Conservation (phyloP, 441 rosid genomes). For the Pelargonium cotyledonis region DNA sequence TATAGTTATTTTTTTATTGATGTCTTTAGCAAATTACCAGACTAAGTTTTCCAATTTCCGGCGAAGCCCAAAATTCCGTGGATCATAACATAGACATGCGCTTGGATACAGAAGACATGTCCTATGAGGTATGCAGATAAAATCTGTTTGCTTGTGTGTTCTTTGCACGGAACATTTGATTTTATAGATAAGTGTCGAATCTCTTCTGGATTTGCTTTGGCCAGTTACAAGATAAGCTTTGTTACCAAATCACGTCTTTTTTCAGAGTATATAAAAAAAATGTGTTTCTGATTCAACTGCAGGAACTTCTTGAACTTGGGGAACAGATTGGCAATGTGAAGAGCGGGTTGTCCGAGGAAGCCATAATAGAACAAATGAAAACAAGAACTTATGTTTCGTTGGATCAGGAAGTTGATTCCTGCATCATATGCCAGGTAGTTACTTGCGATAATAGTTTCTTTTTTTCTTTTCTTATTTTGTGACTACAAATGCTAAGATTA, state of each 20-base stretch:
- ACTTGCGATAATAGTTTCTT: background rate
- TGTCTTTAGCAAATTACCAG: constrained; percentile 56
- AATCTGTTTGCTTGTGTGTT: background rate
- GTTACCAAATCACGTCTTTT: too few species aligned
- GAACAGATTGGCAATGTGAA: constrained; percentile 76
- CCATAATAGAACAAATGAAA: constrained; percentile 36
- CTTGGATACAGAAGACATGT: constrained; percentile 84
- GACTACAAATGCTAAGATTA: too few species aligned
- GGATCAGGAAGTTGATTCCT: constrained; percentile 55
- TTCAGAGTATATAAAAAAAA: background rate
- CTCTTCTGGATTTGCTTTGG: too few species aligned
- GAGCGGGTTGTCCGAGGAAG: constrained; percentile 73
- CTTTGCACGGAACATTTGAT: background rate
- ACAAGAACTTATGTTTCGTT: constrained; percentile 34
- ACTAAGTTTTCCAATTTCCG: constrained; percentile 43
- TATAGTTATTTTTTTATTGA: constrained; percentile 12
- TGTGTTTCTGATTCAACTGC: constrained; percentile 18
- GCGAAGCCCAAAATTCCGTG: constrained; percentile 38
- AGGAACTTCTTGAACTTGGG: constrained; percentile 87
- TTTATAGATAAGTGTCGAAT: background rate
- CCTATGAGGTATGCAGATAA: constrained; percentile 61
- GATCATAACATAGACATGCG: constrained; percentile 90
- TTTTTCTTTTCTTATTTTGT: too few species aligned
- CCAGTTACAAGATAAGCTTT: too few species aligned
- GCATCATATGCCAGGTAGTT: constrained; percentile 83